A percentile compares a stretch with the other conserved stretches of the same genome.
Conservation (phyloP, 2,329 filamentous ascomycete genomes). For the Cercospora berteroae region DNA sequence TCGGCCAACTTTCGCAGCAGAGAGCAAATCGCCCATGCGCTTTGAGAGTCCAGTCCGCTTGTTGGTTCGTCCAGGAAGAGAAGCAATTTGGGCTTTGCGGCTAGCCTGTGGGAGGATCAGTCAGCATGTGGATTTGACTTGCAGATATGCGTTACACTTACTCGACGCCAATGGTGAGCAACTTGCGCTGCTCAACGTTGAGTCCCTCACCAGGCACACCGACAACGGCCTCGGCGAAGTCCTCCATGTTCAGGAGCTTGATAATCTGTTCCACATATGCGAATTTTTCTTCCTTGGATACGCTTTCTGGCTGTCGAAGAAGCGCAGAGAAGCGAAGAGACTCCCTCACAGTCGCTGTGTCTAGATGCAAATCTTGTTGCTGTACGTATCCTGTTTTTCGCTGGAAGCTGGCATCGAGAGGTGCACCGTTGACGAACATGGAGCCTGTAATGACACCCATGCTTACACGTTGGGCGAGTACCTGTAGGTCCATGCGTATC, state of each 20-base stretch:
- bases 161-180: slow-evolving; percentile 57
- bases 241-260: slow-evolving; percentile 64
- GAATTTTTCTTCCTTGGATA: slow-evolving; percentile 58
- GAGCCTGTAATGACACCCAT: slow-evolving; percentile 65
- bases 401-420: slow-evolving; percentile 58
- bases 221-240: slow-evolving; percentile 62
- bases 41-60: slow-evolving; percentile 62
- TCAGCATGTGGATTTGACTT: slow-evolving; percentile 61
- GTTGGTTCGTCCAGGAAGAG: slow-evolving; percentile 62
- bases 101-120: slow-evolving; percentile 61
- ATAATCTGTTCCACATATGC: slow-evolving; percentile 64
- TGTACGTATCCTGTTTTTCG: slow-evolving; percentile 67
- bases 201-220: slow-evolving; percentile 61
- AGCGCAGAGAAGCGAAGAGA: slow-evolving; percentile 56
- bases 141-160: slow-evolving; percentile 52
- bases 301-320: slow-evolving; percentile 55
- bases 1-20: slow-evolving; percentile 62
- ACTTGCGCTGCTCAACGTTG: slow-evolving; percentile 62
- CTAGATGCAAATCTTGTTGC: slow-evolving; percentile 62
- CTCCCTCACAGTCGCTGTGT: slow-evolving; percentile 57
- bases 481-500: slow-evolving; percentile 25
- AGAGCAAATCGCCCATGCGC: slow-evolving; percentile 61
- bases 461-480: slow-evolving; percentile 56
- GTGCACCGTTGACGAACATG: slow-evolving; percentile 63
- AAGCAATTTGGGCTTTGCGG: slow-evolving; percentile 54